Base-by-base conservation (phyloP, 192 early-diverging fungal genomes). In the Backusella liffmaniae region DNA sequence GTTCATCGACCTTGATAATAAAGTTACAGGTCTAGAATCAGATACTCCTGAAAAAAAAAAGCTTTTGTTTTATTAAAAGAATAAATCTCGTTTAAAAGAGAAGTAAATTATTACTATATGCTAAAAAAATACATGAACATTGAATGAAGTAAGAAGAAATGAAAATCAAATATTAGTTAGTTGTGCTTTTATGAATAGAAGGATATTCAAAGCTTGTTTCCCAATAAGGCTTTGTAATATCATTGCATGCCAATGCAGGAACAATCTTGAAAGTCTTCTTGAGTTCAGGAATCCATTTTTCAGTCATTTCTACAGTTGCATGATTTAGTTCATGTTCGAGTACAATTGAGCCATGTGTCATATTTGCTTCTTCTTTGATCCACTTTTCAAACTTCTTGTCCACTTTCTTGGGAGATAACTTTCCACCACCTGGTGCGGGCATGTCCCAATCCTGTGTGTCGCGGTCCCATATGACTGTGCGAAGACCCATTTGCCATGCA, bases 401-500 rank as follows among this genome's bases (percentile, higher is more conserved):
- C 7, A 82, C 80, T 18, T 44, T 75, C 21, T 21, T 41, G 35
- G 69, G 53, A 46, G 80, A 46, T 4, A 82, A 53, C 7, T 51
- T 75, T 32, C 80, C 80, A 8, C 80, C 80, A 75, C 76, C 80
- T 6, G 46, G 15, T 59, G 76, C 80, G 13, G 76, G 76, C 30
- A 76, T 62, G 15, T 76, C 49, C 75, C 75, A 76, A n/a, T 76
- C 75, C 5, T 62, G 44, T 8, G 75, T 70, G 29, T 76, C 75
- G 37, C 49, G 30, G 4, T 76, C 75, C 75, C 75, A 76, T 0
- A 71, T 23, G 16, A 76, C 29, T 39, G 75, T 76, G 30, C 75
- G 66, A 35, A 76, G 83, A 41, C 88, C 88, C 79, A 90, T 59
- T 66, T 87, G 85, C 18, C 75, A 73, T 0, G 77, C 75, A 37